Conservation (phyloP, 2,329 filamentous ascomycete genomes). For the Capronia epimyces region DNA sequence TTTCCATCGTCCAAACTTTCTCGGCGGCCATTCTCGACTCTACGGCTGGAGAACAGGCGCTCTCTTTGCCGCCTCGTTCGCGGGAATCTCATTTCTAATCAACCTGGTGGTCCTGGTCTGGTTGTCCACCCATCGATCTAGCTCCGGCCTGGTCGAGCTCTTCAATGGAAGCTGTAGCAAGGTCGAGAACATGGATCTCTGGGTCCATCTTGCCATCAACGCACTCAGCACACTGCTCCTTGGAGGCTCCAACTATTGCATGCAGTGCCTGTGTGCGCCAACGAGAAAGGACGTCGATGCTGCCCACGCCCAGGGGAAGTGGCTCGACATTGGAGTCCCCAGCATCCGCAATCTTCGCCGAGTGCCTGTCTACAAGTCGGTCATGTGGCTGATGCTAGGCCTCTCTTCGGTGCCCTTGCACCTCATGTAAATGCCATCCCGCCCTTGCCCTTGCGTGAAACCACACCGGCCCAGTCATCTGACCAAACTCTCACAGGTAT, state of each 20-base stretch:
- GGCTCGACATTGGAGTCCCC: slow-evolving; percentile 33
- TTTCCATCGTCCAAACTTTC: background rate
- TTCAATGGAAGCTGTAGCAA: slow-evolving; percentile 21
- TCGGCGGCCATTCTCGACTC: slow-evolving; percentile 1
- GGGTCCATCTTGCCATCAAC: slow-evolving; percentile 36
- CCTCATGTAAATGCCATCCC: slow-evolving; percentile 29
- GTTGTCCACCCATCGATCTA: slow-evolving; percentile 6
- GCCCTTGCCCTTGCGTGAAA: background rate
- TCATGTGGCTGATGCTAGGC: slow-evolving; percentile 28
- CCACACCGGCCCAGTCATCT: background rate
- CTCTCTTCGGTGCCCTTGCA: slow-evolving; percentile 30
- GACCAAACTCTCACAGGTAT: slow-evolving; percentile 21
- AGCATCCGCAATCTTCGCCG: slow-evolving; percentile 30
- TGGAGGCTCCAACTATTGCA: slow-evolving; percentile 34
- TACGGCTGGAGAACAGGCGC: slow-evolving; percentile 25
- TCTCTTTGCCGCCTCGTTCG: slow-evolving; percentile 13
- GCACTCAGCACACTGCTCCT: slow-evolving; percentile 34
- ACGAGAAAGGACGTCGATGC: slow-evolving; percentile 33
- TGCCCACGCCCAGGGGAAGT: slow-evolving; percentile 30
- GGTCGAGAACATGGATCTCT: slow-evolving; percentile 19
- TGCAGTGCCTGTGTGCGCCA: slow-evolving; percentile 35
- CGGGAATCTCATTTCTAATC: slow-evolving; percentile 19
- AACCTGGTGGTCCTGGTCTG: slow-evolving; percentile 22
- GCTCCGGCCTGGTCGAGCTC: slow-evolving; percentile 13
- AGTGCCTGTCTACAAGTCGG: slow-evolving; percentile 11